phyloP scores from a whole-genome alignment of 2,329 filamentous ascomycete genomes.

The Bimuria novae-zelandiae region DNA sequence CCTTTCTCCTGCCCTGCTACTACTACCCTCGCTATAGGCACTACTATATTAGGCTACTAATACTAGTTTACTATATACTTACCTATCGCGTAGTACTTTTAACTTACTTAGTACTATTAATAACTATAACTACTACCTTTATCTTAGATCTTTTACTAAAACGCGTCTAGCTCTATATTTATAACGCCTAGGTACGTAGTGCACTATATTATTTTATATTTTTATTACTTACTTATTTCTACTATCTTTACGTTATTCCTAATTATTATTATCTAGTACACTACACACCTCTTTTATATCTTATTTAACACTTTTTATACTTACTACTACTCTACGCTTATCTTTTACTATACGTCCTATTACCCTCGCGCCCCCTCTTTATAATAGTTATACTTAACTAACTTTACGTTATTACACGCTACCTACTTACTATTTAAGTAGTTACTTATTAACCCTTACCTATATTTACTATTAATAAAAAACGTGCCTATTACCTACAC shows the following conservation, averaged over 20 bases:
- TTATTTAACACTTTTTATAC: not conserved
- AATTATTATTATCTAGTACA: not conserved
- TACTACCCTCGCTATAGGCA: not conserved
- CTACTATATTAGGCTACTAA: not conserved
- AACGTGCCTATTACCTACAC: conserved; percentile 8
- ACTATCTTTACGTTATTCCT: not conserved
- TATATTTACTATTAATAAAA: conserved; percentile 5
- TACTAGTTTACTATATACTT: not conserved
- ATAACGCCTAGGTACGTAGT: not conserved
- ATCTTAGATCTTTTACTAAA: not conserved
- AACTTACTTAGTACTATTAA: not conserved
- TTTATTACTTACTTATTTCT: not conserved
- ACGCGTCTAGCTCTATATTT: not conserved
- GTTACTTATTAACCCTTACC: conserved; percentile 11
- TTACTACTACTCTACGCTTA: not conserved
- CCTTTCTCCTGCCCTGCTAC: not conserved
- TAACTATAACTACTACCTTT: not conserved
- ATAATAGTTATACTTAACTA: conserved; percentile 5
- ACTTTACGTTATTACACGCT: conserved; percentile 3
- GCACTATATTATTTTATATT: not conserved
- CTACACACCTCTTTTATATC: not conserved
- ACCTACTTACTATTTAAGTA: conserved; percentile 11
- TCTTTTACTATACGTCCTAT: conserved; percentile 1
- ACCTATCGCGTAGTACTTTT: conserved; percentile 1
- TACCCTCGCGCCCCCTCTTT: conserved; percentile 1